A percentile compares a stretch with the other conserved stretches of the same genome.
Evolutionary conservation across 495 filamentous ascomycete species (phyloP).

Genomic region (Entonaema liquescens): DNA sequence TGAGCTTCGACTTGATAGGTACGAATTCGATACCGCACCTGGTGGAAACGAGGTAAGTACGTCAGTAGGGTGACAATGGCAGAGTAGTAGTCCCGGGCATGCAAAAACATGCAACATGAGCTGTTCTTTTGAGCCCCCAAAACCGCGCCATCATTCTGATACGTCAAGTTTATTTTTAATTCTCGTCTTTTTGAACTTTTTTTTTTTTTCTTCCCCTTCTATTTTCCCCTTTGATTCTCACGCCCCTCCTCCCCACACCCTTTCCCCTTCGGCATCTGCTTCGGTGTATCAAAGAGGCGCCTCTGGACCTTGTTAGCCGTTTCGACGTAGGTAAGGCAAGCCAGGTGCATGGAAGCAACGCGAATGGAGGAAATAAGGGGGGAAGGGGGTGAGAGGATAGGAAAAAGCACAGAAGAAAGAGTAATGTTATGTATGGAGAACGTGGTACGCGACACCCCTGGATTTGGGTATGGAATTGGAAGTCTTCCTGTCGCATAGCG

Average conservation of each 20-base stretch:
- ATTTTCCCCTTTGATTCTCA: neutral
- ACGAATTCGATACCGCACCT: constrained; percentile 22
- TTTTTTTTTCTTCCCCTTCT: neutral
- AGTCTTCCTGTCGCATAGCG: neutral
- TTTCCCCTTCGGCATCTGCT: constrained; percentile 8
- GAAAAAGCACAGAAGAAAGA: neutral
- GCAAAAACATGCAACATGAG: constrained; percentile 28
- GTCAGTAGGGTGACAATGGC: constrained; percentile 32
- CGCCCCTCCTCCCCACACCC: neutral
- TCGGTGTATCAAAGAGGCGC: constrained; percentile 33
- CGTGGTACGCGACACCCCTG: constrained; percentile 31
- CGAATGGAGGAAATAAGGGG: constrained; percentile 18
- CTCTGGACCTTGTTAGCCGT: constrained; percentile 30
- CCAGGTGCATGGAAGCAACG: constrained; percentile 5
- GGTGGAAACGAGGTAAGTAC: constrained; percentile 14
- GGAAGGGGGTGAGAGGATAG: neutral
- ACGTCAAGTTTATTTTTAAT: constrained; percentile 23
- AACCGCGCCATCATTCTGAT: constrained; percentile 34
- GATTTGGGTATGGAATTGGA: constrained; percentile 10
- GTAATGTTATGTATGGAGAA: constrained; percentile 4
- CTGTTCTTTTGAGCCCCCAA: constrained; percentile 39
- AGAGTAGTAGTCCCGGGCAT: constrained; percentile 38
- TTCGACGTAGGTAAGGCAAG: constrained; percentile 27
- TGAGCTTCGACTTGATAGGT: constrained; percentile 23
- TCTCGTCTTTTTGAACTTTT: neutral